phyloP scores from a whole-genome alignment of 169 alveolate genomes.

The Plasmodium falciparum region DNA sequence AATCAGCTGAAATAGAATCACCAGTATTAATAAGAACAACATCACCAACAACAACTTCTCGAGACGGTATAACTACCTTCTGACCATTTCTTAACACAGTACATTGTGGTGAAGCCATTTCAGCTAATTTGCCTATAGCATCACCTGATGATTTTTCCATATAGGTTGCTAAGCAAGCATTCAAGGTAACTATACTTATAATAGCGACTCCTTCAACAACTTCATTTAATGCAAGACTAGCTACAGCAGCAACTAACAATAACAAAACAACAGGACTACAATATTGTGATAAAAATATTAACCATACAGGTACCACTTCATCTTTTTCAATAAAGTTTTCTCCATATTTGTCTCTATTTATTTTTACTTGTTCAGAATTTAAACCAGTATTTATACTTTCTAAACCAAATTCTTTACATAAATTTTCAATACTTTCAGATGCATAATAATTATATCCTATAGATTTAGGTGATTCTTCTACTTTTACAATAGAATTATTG shows the following conservation, averaged over 20 bases:
- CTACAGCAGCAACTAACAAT: slow-evolving; percentile 89
- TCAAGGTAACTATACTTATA: slow-evolving; percentile 89
- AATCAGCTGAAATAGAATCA: slow-evolving; percentile 95
- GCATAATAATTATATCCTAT: slow-evolving; percentile 84
- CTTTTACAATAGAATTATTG: slow-evolving; percentile 37
- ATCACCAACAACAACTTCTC: slow-evolving; percentile 95
- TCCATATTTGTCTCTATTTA: slow-evolving; percentile 88
- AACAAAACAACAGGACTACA: slow-evolving; percentile 88
- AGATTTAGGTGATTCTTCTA: slow-evolving; percentile 78
- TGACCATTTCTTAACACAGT: slow-evolving; percentile 90
- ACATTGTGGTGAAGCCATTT: slow-evolving; percentile 93
- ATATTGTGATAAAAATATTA: slow-evolving; percentile 89
- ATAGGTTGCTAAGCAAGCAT: slow-evolving; percentile 93
- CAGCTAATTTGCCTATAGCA: slow-evolving; percentile 93
- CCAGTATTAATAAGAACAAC: slow-evolving; percentile 92
- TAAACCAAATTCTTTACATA: slow-evolving; percentile 85
- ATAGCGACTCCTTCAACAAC: slow-evolving; percentile 93
- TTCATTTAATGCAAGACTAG: slow-evolving; percentile 87
- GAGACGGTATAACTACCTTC: slow-evolving; percentile 86
- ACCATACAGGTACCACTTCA: slow-evolving; percentile 88
- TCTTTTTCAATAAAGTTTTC: slow-evolving; percentile 89
- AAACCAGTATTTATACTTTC: slow-evolving; percentile 83
- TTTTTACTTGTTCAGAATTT: slow-evolving; percentile 82
- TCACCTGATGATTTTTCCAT: slow-evolving; percentile 93
- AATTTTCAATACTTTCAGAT: slow-evolving; percentile 79